phyloP scores from a whole-genome alignment of 2,329 filamentous ascomycete genomes.

The Helotiales sp. region DNA sequence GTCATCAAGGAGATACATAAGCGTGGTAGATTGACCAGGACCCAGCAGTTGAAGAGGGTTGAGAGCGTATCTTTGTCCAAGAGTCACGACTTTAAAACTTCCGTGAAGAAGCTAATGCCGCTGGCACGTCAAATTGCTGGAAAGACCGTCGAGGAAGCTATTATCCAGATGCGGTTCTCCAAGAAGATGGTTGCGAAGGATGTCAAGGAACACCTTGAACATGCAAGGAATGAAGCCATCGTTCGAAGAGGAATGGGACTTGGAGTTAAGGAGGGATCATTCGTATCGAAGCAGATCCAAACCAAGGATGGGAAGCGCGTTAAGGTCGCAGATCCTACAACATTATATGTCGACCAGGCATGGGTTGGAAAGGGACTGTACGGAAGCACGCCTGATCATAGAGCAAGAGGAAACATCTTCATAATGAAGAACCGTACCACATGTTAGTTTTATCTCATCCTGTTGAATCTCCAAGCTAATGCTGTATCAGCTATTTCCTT shows the following conservation, averaged over 20 bases:
- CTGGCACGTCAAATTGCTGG: constrained; percentile 86
- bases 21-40: constrained; percentile 64
- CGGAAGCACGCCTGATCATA: constrained; percentile 60
- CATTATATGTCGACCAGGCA: constrained; percentile 86
- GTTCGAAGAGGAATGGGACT: constrained; percentile 84
- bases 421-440: constrained; percentile 71
- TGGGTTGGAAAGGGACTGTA: constrained; percentile 83
- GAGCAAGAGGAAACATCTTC: constrained; percentile 73
- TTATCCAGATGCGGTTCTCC: constrained; percentile 91
- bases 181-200: constrained; percentile 90
- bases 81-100: constrained; percentile 77
- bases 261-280: constrained; percentile 33
- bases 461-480: neutral
- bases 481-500: constrained; percentile 64
- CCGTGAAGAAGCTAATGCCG: constrained; percentile 86
- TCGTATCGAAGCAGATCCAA: constrained; percentile 58
- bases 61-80: constrained; percentile 58
- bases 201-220: constrained; percentile 74
- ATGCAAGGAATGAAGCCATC: constrained; percentile 79
- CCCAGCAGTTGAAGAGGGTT: constrained; percentile 65
- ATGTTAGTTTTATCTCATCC: constrained; percentile 52
- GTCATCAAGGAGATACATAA: constrained; percentile 73
- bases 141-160: constrained; percentile 91
- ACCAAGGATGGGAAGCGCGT: constrained; percentile 75
- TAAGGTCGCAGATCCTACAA: constrained; percentile 70